Base-by-base conservation (phyloP, 1,284 basidiomycete species). In the Ustilago shanxiensis region DNA sequence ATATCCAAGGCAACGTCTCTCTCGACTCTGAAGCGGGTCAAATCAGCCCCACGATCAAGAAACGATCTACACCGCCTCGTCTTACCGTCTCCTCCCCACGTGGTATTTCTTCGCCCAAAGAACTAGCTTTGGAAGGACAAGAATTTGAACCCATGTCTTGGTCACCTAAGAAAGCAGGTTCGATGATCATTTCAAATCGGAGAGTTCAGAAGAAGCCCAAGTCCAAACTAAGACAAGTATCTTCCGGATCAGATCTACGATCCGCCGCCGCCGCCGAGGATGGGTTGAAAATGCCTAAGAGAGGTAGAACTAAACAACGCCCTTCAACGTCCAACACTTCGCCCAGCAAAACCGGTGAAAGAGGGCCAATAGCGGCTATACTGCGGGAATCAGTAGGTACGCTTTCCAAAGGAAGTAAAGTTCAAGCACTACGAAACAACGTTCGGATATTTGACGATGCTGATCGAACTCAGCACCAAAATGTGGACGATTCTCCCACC, bases 61-160 rank as follows among this genome's bases (percentile, higher is more conserved):
- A 66, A 31, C 63, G 63, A 3, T 63, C 69, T 0, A 71, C 68
- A 3, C 77, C 77, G 14, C 77, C 77, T 0, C 60, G 67, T 8
- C 66, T 79, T 29, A 77, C 68, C 28, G 51, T 79, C 33, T 74
- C 69, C 10, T 77, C 74, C 6, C 77, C 77, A 10, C 64, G 72
- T 33, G 77, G 77, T 26, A 72, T 79, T 39, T 67, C 64, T 7
- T 72, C 74, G 7, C 74, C 77, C 24, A 66, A 79, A 31, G 74
- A 74, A 16, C 49, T 79, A 26, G 66, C 58, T 6, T 44, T 79
- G 28, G 63, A 57, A 16, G 70, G 70, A 2, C 31, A 53, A 10
- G 77, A 79, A n/a, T 77, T 77, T 33, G 67, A 79, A 31, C 77
- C 77, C 10, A 57, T 50, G 7, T 72, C 68, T 3, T 77, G 67